Conservation (phyloP, 768 basidiomycete genomes). For the Butyriboletus loyo region DNA sequence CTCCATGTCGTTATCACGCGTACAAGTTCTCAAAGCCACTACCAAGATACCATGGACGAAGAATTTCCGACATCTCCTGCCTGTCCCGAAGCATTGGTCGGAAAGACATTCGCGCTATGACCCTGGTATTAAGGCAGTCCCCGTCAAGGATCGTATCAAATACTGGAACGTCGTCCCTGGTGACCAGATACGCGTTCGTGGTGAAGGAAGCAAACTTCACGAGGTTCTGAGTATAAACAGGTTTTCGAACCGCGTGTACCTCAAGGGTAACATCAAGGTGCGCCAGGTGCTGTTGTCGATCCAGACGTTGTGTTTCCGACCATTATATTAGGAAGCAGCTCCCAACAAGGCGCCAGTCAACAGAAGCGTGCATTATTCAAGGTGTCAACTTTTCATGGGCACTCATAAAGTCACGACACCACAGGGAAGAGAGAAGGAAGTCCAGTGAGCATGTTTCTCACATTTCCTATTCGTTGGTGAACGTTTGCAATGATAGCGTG, state of each 20-base stretch:
- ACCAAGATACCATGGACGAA: conserved; percentile 57
- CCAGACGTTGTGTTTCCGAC: background rate
- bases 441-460: conserved; percentile 43
- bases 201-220: conserved; percentile 59
- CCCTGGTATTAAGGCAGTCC: conserved; percentile 48
- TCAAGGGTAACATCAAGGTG: conserved; percentile 41
- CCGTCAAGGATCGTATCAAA: conserved; percentile 69
- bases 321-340: conserved; percentile 16
- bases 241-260: conserved; percentile 63
- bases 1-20: conserved; percentile 31
- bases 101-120: conserved; percentile 44
- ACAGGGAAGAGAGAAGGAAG: conserved; percentile 33
- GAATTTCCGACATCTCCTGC: conserved; percentile 62
- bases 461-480: background rate
- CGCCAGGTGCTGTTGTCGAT: conserved; percentile 14
- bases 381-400: conserved; percentile 74
- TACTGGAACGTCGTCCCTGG: conserved; percentile 89
- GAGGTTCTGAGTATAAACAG: conserved; percentile 75
- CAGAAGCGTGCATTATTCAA: conserved; percentile 64
- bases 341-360: conserved; percentile 25
- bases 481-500: conserved; percentile 44
- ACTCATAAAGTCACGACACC: conserved; percentile 43
- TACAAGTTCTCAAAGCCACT: conserved; percentile 44
- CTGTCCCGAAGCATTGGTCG: conserved; percentile 54
- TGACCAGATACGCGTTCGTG: conserved; percentile 69